Evolutionary conservation across 106 monocot species (phyloP).

Genomic region (Narthecium ossifragum): DNA sequence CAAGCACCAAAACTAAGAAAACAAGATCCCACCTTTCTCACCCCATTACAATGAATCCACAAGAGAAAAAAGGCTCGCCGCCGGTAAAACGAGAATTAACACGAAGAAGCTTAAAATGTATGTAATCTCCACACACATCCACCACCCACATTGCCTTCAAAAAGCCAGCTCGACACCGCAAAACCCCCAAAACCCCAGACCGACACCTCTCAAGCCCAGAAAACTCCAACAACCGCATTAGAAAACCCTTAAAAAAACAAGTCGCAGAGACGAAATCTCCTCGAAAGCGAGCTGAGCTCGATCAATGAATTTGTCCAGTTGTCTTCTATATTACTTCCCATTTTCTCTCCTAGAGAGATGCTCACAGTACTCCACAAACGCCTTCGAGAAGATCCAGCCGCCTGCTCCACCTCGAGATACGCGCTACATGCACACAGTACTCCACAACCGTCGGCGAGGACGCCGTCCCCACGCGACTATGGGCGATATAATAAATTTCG

Average conservation of each 20-base stretch:
- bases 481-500: too few species aligned
- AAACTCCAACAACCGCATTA: not conserved
- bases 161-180: not conserved
- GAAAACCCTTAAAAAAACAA: not conserved
- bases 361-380: not conserved
- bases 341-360: too few species aligned
- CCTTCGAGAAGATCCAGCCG: too few species aligned
- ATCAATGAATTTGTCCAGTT: too few species aligned
- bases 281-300: not conserved
- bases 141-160: not conserved
- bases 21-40: not conserved
- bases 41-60: too few species aligned
- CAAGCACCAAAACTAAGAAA: not conserved
- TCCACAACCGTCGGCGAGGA: too few species aligned
- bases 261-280: not conserved
- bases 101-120: not conserved
- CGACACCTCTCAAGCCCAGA: too few species aligned
- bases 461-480: too few species aligned
- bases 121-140: not conserved
- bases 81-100: not conserved
- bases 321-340: too few species aligned
- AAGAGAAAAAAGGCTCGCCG: too few species aligned
- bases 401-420: too few species aligned
- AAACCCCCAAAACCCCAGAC: not conserved
- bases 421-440: too few species aligned